Base-by-base conservation (phyloP, 2,329 filamentous ascomycete species). In the Metarhizium anisopliae region DNA sequence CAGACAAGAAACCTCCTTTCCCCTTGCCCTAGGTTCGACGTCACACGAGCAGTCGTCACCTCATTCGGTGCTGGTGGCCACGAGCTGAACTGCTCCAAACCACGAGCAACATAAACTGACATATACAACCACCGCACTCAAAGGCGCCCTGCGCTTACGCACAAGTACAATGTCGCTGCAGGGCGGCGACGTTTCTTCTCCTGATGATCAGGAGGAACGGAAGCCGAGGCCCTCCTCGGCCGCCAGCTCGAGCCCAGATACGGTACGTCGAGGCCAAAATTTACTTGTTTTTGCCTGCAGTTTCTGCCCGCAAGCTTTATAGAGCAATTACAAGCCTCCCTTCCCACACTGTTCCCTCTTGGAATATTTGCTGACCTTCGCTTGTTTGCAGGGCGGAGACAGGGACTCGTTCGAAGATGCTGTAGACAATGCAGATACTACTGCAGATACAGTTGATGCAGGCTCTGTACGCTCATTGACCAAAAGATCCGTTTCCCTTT, bases 341-440 rank as follows among this genome's bases (percentile, higher is more conserved):
- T 35, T 7, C 7, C 2, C 25, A 30, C 3, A n/a, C 25, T 16
- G 20, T 11, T 7, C 14, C 18, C 14, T 18, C 36, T 25, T 8
- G 14, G 42, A 50, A 38, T 52, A 6, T 32, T 18, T 54, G 56
- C 56, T 61, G 56, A 64, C 61, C 51, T 58, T 55, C 35, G 20
- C 10, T 52, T 56, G 30, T 29, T 52, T 56, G 30, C 55, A 73
- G 69, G 56, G 58, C 43, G 60, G 61, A 40, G 71, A 71, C 35
- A 58, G 66, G 36, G 71, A 73, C 45, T 62, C 81, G 16, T 95
- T 95, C 66, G 90, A 95, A 73, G 90, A 96, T 77, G 90, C 89
- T 55, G 75, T 83, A 62, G 87, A 89, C 70, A 81, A 78, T 58
- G 72, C 51, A 47, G 54, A 54, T 45, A 45, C 25, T 29, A 32